Evolutionary conservation across 768 basidiomycete species (phyloP).

Genomic region (Kwoniella sp.): DNA sequence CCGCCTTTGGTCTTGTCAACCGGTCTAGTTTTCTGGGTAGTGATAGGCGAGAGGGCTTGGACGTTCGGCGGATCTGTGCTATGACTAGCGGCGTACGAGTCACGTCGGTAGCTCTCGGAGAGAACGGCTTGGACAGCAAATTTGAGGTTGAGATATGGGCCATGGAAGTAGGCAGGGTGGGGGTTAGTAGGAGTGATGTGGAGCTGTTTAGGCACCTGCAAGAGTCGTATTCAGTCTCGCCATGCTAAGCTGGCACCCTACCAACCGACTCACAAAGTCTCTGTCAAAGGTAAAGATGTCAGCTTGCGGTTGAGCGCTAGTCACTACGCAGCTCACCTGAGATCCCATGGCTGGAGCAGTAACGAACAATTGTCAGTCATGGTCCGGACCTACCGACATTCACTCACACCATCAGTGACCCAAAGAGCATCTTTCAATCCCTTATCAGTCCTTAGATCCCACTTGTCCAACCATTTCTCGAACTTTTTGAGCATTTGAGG

Average conservation of each 20-base stretch:
- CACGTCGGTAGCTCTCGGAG: slow-evolving; percentile 28
- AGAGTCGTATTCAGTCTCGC: background rate
- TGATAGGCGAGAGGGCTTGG: slow-evolving; percentile 14
- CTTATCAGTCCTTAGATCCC: slow-evolving; percentile 59
- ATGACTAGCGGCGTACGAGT: slow-evolving; percentile 17
- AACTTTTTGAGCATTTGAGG: slow-evolving; percentile 63
- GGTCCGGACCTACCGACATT: background rate
- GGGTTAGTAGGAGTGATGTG: slow-evolving; percentile 40
- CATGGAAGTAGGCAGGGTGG: slow-evolving; percentile 40
- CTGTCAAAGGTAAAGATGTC: slow-evolving; percentile 13
- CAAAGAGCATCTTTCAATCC: slow-evolving; percentile 39
- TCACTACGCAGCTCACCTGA: slow-evolving; percentile 21
- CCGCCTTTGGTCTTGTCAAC: slow-evolving; percentile 20
- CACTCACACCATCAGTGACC: slow-evolving; percentile 48
- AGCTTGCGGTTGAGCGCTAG: slow-evolving; percentile 5
- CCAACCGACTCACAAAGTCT: slow-evolving; percentile 38
- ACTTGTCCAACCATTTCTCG: slow-evolving; percentile 63
- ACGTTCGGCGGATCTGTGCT: slow-evolving; percentile 17
- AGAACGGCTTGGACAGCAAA: slow-evolving; percentile 42
- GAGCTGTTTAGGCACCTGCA: slow-evolving; percentile 47
- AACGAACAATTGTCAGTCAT: background rate
- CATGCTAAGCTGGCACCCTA: background rate
- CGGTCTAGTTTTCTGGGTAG: slow-evolving; percentile 13
- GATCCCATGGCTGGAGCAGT: slow-evolving; percentile 49
- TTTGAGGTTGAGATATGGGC: slow-evolving; percentile 47